Evolutionary conservation across 768 basidiomycete genomes (phyloP).

Genomic region (Paxillus involutus): DNA sequence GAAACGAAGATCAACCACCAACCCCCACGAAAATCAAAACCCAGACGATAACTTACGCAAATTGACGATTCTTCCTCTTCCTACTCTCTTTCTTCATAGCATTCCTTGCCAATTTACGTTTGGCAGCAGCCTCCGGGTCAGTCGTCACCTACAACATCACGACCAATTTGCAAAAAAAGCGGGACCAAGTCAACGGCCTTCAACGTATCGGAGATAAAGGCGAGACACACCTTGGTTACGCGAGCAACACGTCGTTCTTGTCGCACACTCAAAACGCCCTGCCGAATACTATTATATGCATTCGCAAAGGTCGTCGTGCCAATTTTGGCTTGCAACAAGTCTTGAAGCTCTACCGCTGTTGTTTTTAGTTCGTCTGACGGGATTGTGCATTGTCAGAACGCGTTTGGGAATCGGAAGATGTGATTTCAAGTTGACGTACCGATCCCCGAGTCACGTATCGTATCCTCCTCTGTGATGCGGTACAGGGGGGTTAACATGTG

Average conservation of each 20-base stretch:
- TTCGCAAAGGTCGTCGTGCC: slow-evolving; percentile 82
- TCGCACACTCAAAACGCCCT: slow-evolving; percentile 62
- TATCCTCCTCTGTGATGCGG: slow-evolving; percentile 85
- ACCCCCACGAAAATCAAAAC: too few species aligned
- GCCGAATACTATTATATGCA: slow-evolving; percentile 79
- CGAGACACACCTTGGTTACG: slow-evolving; percentile 43
- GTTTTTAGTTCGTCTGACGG: slow-evolving; percentile 77
- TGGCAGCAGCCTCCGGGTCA: slow-evolving; percentile 76
- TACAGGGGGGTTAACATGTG: slow-evolving; percentile 88
- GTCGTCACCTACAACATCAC: slow-evolving; percentile 51
- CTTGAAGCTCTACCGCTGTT: slow-evolving; percentile 79
- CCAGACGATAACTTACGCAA: slow-evolving; percentile 48
- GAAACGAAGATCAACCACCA: background rate
- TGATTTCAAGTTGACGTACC: slow-evolving; percentile 44
- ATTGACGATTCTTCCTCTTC: slow-evolving; percentile 68
- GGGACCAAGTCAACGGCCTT: too few species aligned
- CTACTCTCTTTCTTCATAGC: slow-evolving; percentile 79
- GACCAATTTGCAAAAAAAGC: background rate
- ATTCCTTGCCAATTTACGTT: slow-evolving; percentile 70
- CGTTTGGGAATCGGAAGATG: background rate
- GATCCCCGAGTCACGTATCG: slow-evolving; percentile 74
- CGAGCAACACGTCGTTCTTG: slow-evolving; percentile 69
- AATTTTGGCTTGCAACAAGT: slow-evolving; percentile 83
- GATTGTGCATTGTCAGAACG: background rate
- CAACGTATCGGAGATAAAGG: too few species aligned